A percentile compares a stretch with the other conserved stretches of the same genome.
These are phyloP conservation scores for Marsdenia floribunda DNA, from an alignment of 257 asterid genomes.

Conservation along the genomic window DNA sequence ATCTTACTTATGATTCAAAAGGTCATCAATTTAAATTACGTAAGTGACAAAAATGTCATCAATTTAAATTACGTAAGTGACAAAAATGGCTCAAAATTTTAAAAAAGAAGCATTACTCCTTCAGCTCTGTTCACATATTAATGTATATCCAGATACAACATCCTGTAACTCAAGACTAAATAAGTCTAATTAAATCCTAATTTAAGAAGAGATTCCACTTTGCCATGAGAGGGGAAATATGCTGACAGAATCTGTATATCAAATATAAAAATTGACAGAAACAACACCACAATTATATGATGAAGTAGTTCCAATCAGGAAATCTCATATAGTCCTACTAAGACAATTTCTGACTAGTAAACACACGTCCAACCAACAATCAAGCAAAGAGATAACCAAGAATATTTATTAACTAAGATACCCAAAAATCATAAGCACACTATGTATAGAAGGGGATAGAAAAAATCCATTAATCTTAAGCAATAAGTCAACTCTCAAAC, in stretches of 20 bases:
- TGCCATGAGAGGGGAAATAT: background rate
- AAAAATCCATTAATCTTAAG: background rate
- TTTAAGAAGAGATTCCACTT: background rate
- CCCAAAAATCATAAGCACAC: background rate
- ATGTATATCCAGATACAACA: background rate
- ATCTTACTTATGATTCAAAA: no score
- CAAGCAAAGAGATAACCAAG: no score
- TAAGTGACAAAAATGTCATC: no score
- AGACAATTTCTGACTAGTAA: no score
- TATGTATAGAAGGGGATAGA: background rate
- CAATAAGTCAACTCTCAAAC: background rate
- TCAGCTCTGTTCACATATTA: background rate
- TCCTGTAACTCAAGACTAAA: background rate
- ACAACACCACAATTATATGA: background rate
- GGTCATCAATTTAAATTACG: no score
- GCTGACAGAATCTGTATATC: background rate
- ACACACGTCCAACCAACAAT: no score
- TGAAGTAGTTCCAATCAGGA: no score
- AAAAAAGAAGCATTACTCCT: background rate
- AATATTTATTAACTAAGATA: background rate
- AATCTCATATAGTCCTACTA: no score
- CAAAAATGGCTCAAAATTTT: no score
- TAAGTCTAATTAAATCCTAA: background rate
- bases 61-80: no score
- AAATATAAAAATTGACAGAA: background rate